Evolutionary conservation across 1,284 basidiomycete species (phyloP).

Genomic region (Marasmius tenuissimus): DNA sequence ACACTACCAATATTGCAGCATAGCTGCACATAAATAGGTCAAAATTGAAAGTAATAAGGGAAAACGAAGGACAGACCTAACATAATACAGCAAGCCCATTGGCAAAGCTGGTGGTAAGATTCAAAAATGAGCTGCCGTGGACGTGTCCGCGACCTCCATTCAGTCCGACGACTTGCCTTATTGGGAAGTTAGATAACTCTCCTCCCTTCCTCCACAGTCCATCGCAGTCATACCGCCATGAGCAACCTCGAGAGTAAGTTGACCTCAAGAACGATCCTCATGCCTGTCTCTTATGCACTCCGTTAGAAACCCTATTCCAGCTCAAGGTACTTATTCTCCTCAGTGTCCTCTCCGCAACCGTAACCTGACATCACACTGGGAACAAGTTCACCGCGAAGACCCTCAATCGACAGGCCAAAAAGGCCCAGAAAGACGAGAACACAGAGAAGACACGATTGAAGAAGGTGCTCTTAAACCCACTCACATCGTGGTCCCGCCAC

Average conservation of each 20-base stretch:
- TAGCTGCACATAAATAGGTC: slow-evolving; percentile 43
- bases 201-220: slow-evolving; percentile 6
- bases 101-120: not conserved
- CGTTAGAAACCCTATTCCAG: slow-evolving; percentile 89
- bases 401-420: slow-evolving; percentile 89
- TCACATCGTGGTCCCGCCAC: slow-evolving; percentile 6
- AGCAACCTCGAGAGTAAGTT: slow-evolving; percentile 87
- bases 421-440: slow-evolving; percentile 91
- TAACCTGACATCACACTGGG: slow-evolving; percentile 12
- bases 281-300: slow-evolving; percentile 26
- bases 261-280: not conserved
- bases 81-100: slow-evolving; percentile 52
- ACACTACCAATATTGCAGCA: slow-evolving; percentile 64
- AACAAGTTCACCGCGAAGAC: slow-evolving; percentile 93
- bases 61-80: slow-evolving; percentile 38
- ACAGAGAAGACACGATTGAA: slow-evolving; percentile 86
- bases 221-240: slow-evolving; percentile 45
- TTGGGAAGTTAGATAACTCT: not conserved
- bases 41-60: not conserved
- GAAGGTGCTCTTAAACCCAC: slow-evolving; percentile 56
- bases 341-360: not conserved
- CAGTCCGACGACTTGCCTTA: not conserved
- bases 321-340: slow-evolving; percentile 66
- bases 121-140: not conserved
- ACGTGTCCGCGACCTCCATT: not conserved